Conservation (phyloP, 83 land plant species). For the Larix sibirica region DNA sequence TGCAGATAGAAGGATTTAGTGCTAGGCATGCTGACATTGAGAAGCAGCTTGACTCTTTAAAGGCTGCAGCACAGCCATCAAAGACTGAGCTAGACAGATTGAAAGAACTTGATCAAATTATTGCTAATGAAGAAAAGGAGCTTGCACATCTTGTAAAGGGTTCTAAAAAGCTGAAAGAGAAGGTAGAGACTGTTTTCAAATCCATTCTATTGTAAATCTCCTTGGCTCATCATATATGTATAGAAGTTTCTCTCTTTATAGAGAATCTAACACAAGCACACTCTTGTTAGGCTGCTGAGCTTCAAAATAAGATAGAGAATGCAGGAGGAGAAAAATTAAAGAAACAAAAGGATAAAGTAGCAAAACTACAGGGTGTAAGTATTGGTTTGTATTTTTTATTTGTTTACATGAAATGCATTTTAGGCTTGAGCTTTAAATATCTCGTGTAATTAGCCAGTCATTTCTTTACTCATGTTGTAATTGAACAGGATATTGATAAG, state of each 20-base stretch:
- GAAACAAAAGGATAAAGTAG: conserved; percentile 67
- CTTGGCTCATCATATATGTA: not conserved
- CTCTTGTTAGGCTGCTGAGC: conserved; percentile 67
- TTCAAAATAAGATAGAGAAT: conserved; percentile 87
- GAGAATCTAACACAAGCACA: not conserved
- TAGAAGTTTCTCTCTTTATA: not conserved
- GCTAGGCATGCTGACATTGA: conserved; percentile 57
- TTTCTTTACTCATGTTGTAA: not conserved
- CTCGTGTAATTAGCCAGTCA: not conserved
- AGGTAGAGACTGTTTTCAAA: conserved; percentile 41
- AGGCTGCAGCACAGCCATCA: conserved; percentile 62
- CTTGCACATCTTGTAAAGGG: conserved; percentile 49
- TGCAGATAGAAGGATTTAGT: conserved; percentile 77
- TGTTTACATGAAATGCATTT: not conserved
- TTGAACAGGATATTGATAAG: conserved; percentile 78
- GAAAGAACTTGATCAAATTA: conserved; percentile 53
- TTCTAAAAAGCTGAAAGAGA: conserved; percentile 71
- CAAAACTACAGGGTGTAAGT: conserved; percentile 82
- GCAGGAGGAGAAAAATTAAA: conserved; percentile 90
- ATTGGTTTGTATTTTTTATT: not conserved
- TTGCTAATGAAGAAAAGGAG: conserved; percentile 62
- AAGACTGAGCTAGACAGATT: conserved; percentile 67
- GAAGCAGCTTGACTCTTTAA: conserved; percentile 70
- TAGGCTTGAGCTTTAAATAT: not conserved
- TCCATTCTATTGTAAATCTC: not conserved